A percentile compares a stretch with the other conserved stretches of the same genome.
Evolutionary conservation across 2,329 filamentous ascomycete species (phyloP).

Genomic region (Colletotrichum sp.): DNA sequence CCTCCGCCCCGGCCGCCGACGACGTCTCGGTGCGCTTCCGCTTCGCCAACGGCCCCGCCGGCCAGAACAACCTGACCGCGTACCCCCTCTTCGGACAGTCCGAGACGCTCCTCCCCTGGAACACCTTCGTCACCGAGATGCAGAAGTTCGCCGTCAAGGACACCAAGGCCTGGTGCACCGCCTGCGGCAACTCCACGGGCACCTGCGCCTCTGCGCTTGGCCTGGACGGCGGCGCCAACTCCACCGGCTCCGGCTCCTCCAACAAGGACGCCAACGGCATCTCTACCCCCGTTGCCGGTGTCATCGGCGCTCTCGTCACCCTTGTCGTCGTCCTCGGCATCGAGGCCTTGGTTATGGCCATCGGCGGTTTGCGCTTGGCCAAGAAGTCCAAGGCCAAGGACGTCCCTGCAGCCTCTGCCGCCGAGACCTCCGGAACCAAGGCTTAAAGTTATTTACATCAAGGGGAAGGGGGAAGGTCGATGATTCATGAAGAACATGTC

Average conservation of each 20-base stretch:
- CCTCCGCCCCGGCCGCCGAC: conserved; percentile 42
- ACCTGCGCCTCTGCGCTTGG: conserved; percentile 55
- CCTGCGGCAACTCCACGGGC: conserved; percentile 76
- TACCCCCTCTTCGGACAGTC: conserved; percentile 67
- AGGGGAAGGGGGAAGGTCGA: background rate
- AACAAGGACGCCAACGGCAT: conserved; percentile 51
- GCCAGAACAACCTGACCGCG: conserved; percentile 52
- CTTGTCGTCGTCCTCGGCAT: conserved; percentile 53
- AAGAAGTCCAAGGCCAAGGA: conserved; percentile 46
- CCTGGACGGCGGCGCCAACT: conserved; percentile 27
- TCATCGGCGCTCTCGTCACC: conserved; percentile 76
- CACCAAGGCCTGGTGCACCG: conserved; percentile 72
- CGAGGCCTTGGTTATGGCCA: conserved; percentile 46
- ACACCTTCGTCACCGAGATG: conserved; percentile 69
- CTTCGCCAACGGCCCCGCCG: conserved; percentile 64
- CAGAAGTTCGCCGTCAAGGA: conserved; percentile 69
- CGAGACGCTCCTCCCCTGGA: conserved; percentile 67
- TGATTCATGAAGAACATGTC: background rate
- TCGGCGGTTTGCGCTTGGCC: conserved; percentile 51
- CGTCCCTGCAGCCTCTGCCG: background rate
- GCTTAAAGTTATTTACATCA: background rate
- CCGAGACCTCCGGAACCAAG: background rate
- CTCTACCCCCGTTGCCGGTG: conserved; percentile 76
- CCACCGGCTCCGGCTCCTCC: conserved; percentile 26
- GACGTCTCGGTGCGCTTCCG: conserved; percentile 66